phyloP scores from a whole-genome alignment of 192 early-diverging fungal species.

The Podila clonocystis region DNA sequence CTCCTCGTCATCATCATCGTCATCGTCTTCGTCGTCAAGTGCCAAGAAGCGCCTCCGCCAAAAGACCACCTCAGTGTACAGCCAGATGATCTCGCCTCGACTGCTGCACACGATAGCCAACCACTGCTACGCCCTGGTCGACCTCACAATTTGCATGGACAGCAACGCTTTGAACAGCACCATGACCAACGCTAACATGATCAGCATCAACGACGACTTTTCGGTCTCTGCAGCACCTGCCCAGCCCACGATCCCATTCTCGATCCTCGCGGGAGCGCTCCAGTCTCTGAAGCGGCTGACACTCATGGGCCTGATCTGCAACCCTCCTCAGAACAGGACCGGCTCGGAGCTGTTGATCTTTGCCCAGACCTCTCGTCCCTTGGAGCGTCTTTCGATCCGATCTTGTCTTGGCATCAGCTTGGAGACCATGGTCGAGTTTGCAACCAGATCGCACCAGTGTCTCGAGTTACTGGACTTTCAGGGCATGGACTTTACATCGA shows the following conservation, averaged over 20 bases:
- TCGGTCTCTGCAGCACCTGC: neutral
- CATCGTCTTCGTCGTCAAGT: slow-evolving; percentile 12
- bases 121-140: slow-evolving; percentile 41
- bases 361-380: slow-evolving; percentile 24
- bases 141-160: slow-evolving; percentile 45
- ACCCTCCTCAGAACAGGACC: slow-evolving; percentile 35
- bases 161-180: slow-evolving; percentile 9
- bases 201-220: neutral
- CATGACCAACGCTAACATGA: neutral
- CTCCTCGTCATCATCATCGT: neutral
- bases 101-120: slow-evolving; percentile 44
- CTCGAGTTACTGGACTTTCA: slow-evolving; percentile 32
- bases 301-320: slow-evolving; percentile 35
- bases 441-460: slow-evolving; percentile 10
- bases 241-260: slow-evolving; percentile 39
- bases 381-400: slow-evolving; percentile 40
- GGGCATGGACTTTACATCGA: slow-evolving; percentile 31
- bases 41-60: slow-evolving; percentile 33
- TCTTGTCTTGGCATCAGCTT: slow-evolving; percentile 31
- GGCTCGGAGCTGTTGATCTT: slow-evolving; percentile 37
- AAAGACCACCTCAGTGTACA: slow-evolving; percentile 47
- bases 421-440: slow-evolving; percentile 28
- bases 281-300: slow-evolving; percentile 38
- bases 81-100: slow-evolving; percentile 36
- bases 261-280: slow-evolving; percentile 36